Base-by-base conservation (phyloP, 176 grass and related monocot genomes). In the Guadua angustifolia region DNA sequence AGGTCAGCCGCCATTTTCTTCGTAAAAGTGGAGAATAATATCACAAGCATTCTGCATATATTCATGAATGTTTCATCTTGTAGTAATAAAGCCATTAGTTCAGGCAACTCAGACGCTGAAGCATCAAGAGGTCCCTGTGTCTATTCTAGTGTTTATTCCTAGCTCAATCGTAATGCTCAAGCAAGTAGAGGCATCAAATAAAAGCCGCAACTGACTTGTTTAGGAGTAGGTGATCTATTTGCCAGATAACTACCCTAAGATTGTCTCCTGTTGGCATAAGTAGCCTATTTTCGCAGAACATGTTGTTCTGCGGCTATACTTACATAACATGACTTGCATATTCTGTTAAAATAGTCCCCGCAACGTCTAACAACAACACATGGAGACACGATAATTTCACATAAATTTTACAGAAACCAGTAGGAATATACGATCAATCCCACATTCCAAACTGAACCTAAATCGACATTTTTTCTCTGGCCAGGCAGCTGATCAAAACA, bases 121-220 rank as follows among this genome's bases (percentile, higher is more conserved):
- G 78, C 45, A 86, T 82, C 68, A 5, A 79, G 77, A 53, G 75
- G 71, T 77, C 71, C 71, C 78, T 25, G 63, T 6, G 69, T 44
- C 80, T 84, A 74, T 32, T 29, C 7, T 62, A 50, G 43, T 46
- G 22, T 65, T 29, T 21, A 33, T 85, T 59, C 52, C 47, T 9
- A 40, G 44, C 24, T 36, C 22, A 5, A 22, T 56, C 71, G 26
- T 82, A 71, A 85, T 18, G 32, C 61, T 53, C 62, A 81, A 89
- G 77, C 22, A 76, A 81, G 43, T 7, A 43, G 6, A 46, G 38
- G n/a, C 5, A 42, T 35, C 26, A 19, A 63, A 46, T 46, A 57
- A 11, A 11, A 10, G 2, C 13, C n/a, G 17, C 17, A 6, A 29
- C 9, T 12, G 14, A 60, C 5, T 21, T 69, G 66, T 40, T 43